Evolutionary conservation across 805 yeast genomes (phyloP).

Genomic region (Ogataea ganodermae): DNA sequence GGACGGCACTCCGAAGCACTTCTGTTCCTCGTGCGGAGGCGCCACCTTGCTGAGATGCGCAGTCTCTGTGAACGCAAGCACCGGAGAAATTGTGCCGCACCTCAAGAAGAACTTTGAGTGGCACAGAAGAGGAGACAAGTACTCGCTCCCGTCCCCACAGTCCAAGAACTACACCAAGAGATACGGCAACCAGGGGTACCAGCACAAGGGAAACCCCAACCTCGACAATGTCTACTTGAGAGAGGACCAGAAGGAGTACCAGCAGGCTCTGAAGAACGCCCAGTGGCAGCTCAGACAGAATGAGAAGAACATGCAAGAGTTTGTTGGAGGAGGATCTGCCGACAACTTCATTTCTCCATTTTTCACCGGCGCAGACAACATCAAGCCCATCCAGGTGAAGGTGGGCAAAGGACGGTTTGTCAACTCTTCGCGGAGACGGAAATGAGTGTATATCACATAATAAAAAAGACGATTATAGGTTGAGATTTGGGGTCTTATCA

Average conservation of each 20-base stretch:
- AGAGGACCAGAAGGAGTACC: constrained; percentile 94
- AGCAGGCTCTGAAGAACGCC: constrained; percentile 82
- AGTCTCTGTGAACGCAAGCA: constrained; percentile 73
- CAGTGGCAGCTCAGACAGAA: constrained; percentile 84
- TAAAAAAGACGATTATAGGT: background rate
- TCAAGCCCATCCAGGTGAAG: constrained; percentile 60
- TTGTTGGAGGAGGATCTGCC: constrained; percentile 95
- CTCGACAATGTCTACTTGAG: constrained; percentile 62
- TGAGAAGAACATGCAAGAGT: constrained; percentile 81
- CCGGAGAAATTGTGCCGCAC: constrained; percentile 87
- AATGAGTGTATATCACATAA: background rate
- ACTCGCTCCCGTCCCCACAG: constrained; percentile 83
- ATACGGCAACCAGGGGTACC: constrained; percentile 78
- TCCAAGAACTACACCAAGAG: constrained; percentile 71
- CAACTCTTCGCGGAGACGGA: constrained; percentile 40
- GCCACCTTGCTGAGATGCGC: constrained; percentile 87
- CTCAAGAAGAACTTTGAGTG: constrained; percentile 90
- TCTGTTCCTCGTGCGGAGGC: constrained; percentile 96
- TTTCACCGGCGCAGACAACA: constrained; percentile 54
- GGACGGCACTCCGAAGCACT: constrained; percentile 75
- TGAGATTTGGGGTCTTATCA: background rate
- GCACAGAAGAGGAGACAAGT: constrained; percentile 85
- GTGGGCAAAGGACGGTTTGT: constrained; percentile 87
- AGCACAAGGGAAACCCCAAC: constrained; percentile 62
- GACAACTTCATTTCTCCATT: constrained; percentile 90